Evolutionary conservation across 2,329 filamentous ascomycete genomes (phyloP).

Genomic region (Trichophyton benhamiae): DNA sequence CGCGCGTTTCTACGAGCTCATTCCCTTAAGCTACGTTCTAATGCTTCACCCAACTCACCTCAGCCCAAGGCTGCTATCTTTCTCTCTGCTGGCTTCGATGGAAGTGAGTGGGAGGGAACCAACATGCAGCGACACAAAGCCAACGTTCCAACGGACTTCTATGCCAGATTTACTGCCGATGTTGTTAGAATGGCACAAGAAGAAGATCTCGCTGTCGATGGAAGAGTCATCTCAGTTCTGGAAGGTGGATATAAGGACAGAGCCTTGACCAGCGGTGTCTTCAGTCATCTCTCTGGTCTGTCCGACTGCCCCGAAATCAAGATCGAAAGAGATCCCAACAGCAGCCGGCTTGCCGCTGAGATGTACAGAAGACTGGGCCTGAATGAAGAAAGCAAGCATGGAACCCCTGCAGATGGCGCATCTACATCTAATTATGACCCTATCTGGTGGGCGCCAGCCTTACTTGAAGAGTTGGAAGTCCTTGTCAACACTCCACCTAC

Average conservation of each 20-base stretch:
- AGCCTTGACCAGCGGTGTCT: constrained; percentile 72
- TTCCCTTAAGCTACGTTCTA: constrained; percentile 46
- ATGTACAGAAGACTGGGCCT: constrained; percentile 39
- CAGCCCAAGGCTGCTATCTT: constrained; percentile 78
- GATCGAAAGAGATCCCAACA: constrained; percentile 17
- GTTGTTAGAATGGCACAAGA: constrained; percentile 72
- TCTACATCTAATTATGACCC: constrained; percentile 44
- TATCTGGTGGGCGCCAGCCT: constrained; percentile 56
- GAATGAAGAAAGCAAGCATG: constrained; percentile 10
- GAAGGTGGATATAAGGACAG: constrained; percentile 95
- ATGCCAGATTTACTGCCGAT: constrained; percentile 78
- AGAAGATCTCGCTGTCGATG: constrained; percentile 62
- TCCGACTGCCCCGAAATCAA: constrained; percentile 37
- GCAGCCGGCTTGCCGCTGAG: constrained; percentile 43
- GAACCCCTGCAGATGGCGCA: constrained; percentile 12
- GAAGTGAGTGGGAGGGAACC: constrained; percentile 81
- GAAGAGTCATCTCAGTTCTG: constrained; percentile 80
- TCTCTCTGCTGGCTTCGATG: constrained; percentile 90
- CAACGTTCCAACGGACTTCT: constrained; percentile 94
- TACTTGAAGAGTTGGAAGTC: constrained; percentile 58
- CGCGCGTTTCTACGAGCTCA: constrained; percentile 63
- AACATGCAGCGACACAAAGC: constrained; percentile 95
- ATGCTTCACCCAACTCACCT: constrained; percentile 43
- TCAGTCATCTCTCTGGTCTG: constrained; percentile 82
- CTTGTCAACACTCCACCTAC: constrained; percentile 42